Base-by-base conservation (phyloP, 208 protist genomes). In the Strigomonas galati region DNA sequence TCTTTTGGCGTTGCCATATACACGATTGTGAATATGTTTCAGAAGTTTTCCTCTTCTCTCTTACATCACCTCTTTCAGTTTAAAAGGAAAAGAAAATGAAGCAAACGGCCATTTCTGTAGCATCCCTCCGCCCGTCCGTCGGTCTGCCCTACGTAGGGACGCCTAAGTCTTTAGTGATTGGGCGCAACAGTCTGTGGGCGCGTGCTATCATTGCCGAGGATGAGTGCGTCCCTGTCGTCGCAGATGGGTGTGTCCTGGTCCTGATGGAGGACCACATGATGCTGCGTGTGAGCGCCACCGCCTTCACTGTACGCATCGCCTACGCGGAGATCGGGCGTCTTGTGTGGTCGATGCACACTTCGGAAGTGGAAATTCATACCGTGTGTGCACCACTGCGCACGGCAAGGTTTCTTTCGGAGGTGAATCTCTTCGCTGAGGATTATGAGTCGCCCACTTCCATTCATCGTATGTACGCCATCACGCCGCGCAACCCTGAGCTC, bases 231-330 rank as follows among this genome's bases (percentile, higher is more conserved):
- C 78, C 83, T 0, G 63, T 91, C 1, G 72, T 62, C 14, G 81
- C 76, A 5, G 58, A 74, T 43, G 68, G 64, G 44, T 74, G 84
- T 0, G 72, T 84, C 7, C 49, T 82, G 4, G 74, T 78, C 19
- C 46, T 86, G 24, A 80, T 77, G 14, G 52, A 59, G 7, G 65
- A 71, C 19, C 66, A 82, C 19, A 51, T 91, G 10, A 32, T 80
- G 26, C 57, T 86, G 7, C 81, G 81, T 4, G 70, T 91, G 3
- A 64, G 59, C 6, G 48, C 71, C 10, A 86, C 85, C 17, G 64
- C 68, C 40, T 91, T 91, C 69, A 82, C 76, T 27, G 70, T 85
- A 2, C 75, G 63, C 0, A 51, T 91, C 0, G 65, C 79, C 52
- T 43, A 77, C 28, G 15, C 48, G 1, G 76, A 85, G 35, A 61